phyloP scores from a whole-genome alignment of 192 early-diverging fungal genomes.

The Coemansia sp. region DNA sequence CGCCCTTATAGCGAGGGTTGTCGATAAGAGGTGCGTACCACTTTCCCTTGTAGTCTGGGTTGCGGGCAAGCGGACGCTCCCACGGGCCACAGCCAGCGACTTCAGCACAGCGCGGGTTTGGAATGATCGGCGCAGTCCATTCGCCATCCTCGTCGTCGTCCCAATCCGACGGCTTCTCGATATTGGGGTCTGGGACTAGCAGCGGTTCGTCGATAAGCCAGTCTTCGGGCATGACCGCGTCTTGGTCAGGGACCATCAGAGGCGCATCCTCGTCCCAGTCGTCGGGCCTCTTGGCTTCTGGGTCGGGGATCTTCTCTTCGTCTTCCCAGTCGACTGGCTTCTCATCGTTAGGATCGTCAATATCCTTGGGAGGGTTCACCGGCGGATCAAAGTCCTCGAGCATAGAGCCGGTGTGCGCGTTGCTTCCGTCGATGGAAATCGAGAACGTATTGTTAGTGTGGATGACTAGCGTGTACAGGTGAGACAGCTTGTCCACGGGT shows the following conservation, averaged over 20 bases:
- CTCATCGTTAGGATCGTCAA: slow-evolving; percentile 69
- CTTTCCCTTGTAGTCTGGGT: slow-evolving; percentile 88
- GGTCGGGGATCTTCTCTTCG: slow-evolving; percentile 77
- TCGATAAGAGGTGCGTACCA: slow-evolving; percentile 83
- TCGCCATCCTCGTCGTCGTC: slow-evolving; percentile 92
- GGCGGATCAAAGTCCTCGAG: slow-evolving; percentile 77
- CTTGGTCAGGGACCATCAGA: slow-evolving; percentile 67
- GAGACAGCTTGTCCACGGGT: slow-evolving; percentile 63
- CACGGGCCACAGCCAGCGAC: slow-evolving; percentile 77
- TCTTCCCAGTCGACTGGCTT: slow-evolving; percentile 92
- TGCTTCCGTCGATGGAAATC: slow-evolving; percentile 72
- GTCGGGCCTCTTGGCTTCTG: slow-evolving; percentile 68
- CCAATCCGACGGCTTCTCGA: slow-evolving; percentile 87
- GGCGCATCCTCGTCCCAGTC: slow-evolving; percentile 93
- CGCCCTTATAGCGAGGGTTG: slow-evolving; percentile 92
- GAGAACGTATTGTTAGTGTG: slow-evolving; percentile 78
- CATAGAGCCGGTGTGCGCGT: slow-evolving; percentile 66
- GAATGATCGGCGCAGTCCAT: slow-evolving; percentile 72
- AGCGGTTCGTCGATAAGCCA: slow-evolving; percentile 82
- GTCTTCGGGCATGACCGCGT: slow-evolving; percentile 78
- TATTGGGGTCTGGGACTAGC: slow-evolving; percentile 74
- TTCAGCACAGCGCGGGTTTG: slow-evolving; percentile 79
- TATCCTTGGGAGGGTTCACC: slow-evolving; percentile 86
- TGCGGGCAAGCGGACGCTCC: slow-evolving; percentile 74
- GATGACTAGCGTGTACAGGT: slow-evolving; percentile 84